Evolutionary conservation across 192 early-diverging fungal genomes (phyloP).

Genomic region (Umbelopsis ramanniana): DNA sequence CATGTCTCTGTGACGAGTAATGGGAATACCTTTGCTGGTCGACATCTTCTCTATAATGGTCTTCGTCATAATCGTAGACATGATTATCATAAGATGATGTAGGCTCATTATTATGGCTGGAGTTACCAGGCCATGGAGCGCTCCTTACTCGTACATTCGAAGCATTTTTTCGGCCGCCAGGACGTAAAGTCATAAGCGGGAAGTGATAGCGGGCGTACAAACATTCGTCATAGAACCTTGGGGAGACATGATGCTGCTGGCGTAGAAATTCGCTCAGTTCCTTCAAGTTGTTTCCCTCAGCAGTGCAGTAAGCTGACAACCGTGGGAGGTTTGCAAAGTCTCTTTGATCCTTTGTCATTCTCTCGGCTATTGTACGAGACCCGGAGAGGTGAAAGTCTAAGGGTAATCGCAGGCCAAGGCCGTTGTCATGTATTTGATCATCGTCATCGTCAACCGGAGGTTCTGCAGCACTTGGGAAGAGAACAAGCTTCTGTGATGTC

Average conservation of each 20-base stretch:
- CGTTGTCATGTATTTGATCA: constrained; percentile 19
- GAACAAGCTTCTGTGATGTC: constrained; percentile 85
- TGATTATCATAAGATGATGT: not conserved
- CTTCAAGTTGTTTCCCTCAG: constrained; percentile 61
- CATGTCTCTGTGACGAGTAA: not conserved
- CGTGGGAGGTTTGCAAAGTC: constrained; percentile 52
- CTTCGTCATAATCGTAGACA: constrained; percentile 34
- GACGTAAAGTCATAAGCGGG: constrained; percentile 46
- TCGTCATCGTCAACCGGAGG: constrained; percentile 30
- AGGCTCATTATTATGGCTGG: not conserved
- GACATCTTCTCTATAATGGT: constrained; percentile 27
- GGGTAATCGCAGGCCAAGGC: not conserved
- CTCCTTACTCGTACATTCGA: constrained; percentile 39
- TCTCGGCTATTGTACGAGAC: constrained; percentile 55
- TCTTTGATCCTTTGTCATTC: constrained; percentile 57
- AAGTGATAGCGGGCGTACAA: constrained; percentile 63
- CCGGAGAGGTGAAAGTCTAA: constrained; percentile 23
- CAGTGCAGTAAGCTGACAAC: constrained; percentile 80
- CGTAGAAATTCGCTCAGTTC: constrained; percentile 49
- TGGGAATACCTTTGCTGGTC: constrained; percentile 24
- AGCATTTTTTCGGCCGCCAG: constrained; percentile 33
- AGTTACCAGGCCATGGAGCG: not conserved
- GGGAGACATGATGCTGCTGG: constrained; percentile 51
- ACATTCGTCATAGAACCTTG: constrained; percentile 58
- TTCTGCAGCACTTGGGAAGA: constrained; percentile 62